Evolutionary conservation across 2,329 filamentous ascomycete genomes (phyloP).

Genomic region (Colletotrichum siamense): DNA sequence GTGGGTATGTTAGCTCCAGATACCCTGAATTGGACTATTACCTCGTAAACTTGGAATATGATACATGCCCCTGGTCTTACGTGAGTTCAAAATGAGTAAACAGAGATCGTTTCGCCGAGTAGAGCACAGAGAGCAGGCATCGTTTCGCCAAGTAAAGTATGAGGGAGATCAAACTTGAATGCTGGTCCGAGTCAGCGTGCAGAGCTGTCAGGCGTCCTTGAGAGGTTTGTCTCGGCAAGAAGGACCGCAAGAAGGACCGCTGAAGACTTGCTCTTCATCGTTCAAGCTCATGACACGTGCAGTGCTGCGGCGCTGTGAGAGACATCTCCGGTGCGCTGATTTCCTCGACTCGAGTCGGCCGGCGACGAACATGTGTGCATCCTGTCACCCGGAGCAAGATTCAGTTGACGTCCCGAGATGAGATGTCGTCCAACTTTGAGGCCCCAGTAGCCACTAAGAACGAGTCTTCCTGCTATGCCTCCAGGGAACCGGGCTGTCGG

Average conservation of each 20-base stretch:
- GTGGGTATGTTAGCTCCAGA: background rate
- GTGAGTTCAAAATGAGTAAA: background rate
- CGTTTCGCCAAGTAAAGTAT: slow-evolving; percentile 7
- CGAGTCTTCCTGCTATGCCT: background rate
- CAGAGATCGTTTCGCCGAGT: background rate
- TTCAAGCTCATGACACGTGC: background rate
- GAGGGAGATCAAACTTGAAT: background rate
- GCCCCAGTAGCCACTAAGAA: background rate
- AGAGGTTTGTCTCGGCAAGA: background rate
- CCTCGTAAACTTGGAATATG: background rate
- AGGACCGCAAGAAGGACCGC: background rate
- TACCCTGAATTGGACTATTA: slow-evolving; percentile 6
- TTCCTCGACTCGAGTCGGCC: background rate
- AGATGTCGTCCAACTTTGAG: slow-evolving; percentile 1
- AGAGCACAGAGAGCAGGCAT: background rate
- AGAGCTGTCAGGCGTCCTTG: background rate
- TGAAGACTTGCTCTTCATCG: background rate
- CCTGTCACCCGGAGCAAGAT: slow-evolving; percentile 2
- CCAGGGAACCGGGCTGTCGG: background rate
- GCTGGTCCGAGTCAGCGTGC: background rate
- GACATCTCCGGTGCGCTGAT: background rate
- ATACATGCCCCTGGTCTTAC: background rate
- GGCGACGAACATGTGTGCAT: background rate
- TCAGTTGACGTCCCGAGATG: slow-evolving; percentile 15
- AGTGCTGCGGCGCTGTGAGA: background rate